Evolutionary conservation across 495 filamentous ascomycete genomes (phyloP).

Genomic region (Eremomyces bilateralis): DNA sequence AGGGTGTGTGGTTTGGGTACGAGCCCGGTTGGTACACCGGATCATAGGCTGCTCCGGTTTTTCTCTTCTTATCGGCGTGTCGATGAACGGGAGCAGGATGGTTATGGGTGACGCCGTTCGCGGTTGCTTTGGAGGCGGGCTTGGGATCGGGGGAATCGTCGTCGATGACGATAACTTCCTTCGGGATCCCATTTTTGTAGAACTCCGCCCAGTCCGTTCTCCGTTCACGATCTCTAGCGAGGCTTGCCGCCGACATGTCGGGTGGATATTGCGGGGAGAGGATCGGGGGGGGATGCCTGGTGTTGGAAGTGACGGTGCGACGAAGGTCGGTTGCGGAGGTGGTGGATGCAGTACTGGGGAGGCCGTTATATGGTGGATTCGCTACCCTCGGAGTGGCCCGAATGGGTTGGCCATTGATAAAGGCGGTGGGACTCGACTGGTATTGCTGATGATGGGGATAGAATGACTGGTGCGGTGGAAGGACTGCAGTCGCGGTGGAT

Average conservation of each 20-base stretch:
- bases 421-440: conserved; percentile 17
- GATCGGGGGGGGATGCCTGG: too few relatives aligned
- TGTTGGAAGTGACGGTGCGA: too few relatives aligned
- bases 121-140: conserved; percentile 3
- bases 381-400: conserved; percentile 8
- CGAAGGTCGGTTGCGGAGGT: too few relatives aligned
- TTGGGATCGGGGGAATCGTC: conserved; percentile 53
- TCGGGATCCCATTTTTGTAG: conserved; percentile 80
- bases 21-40: conserved; percentile 37
- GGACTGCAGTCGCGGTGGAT: conserved; percentile 57
- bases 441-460: conserved; percentile 49
- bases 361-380: conserved; percentile 13
- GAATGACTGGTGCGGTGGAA: conserved; percentile 47
- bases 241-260: too few relatives aligned
- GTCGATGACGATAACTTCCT: conserved; percentile 90
- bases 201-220: conserved; percentile 72
- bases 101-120: conserved; percentile 15
- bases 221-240: too few relatives aligned
- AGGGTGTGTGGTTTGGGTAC: conserved; percentile 49
- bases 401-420: conserved; percentile 7
- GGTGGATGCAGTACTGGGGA: conserved; percentile 1
- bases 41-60: conserved; percentile 43
- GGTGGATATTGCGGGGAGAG: too few relatives aligned
- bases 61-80: conserved; percentile 41
- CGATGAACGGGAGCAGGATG: too few relatives aligned